A percentile compares a stretch with the other conserved stretches of the same genome.
These are phyloP conservation scores for Acrocalymma vagum DNA, from an alignment of 2,329 filamentous ascomycete genomes.

Conservation along the genomic window DNA sequence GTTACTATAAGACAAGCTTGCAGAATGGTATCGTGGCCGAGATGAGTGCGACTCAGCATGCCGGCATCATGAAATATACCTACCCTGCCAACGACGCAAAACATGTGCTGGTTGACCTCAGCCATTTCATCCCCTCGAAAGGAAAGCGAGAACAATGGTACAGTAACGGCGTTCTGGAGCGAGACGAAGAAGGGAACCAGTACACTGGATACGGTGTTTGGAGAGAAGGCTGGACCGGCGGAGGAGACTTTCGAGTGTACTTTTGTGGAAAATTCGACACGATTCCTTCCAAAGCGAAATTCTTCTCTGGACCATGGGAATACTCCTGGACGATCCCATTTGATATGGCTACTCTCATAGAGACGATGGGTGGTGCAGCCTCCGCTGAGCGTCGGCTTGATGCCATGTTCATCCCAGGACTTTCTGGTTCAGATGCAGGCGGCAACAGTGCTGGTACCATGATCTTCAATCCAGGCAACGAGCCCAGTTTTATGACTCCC, in stretches of 20 bases:
- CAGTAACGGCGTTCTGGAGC: no score
- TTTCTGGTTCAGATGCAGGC: constrained; percentile 41
- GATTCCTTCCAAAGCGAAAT: constrained; percentile 46
- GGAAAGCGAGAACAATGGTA: constrained; percentile 30
- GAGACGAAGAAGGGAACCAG: constrained; percentile 24
- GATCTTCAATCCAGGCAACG: constrained; percentile 73
- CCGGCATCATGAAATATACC: constrained; percentile 68
- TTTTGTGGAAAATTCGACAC: constrained; percentile 40
- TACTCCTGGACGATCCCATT: constrained; percentile 50
- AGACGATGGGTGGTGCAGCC: constrained; percentile 45
- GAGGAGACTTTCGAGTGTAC: constrained; percentile 35
- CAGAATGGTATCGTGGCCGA: constrained; percentile 66
- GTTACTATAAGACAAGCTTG: constrained; percentile 67
- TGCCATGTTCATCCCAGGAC: constrained; percentile 46
- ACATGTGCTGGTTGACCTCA: constrained; percentile 54
- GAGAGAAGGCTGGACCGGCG: constrained; percentile 40
- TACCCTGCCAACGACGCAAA: constrained; percentile 58
- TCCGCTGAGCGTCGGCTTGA: constrained; percentile 47
- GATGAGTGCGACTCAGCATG: constrained; percentile 64
- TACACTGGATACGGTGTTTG: constrained; percentile 37
- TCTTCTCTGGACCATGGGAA: constrained; percentile 57
- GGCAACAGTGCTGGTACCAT: constrained; percentile 47
- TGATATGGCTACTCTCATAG: constrained; percentile 48
- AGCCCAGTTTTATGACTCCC: constrained; percentile 72
- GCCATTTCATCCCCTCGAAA: constrained; percentile 48